These are phyloP conservation scores for Skeletonema potamos DNA, from an alignment of 108 stramenopile genomes.

Conservation along the genomic window DNA sequence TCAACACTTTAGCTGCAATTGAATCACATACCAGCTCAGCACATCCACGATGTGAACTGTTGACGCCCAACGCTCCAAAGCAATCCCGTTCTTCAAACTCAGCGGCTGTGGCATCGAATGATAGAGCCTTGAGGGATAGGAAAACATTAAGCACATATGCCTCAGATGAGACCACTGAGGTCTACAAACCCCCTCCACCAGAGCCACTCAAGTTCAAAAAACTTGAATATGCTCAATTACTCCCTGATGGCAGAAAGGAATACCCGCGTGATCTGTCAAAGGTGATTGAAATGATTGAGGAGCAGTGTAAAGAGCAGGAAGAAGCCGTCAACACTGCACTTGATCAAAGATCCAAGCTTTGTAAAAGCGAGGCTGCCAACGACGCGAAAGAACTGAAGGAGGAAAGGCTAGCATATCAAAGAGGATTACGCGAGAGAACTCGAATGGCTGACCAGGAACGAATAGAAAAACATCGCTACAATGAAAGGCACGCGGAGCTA, in stretches of 20 bases:
- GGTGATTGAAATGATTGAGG: constrained; percentile 27
- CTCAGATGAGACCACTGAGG: not conserved
- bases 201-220: constrained; percentile 15
- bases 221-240: constrained; percentile 26
- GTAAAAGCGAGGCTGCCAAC: constrained; percentile 24
- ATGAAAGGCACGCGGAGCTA: constrained; percentile 20
- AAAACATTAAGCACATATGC: not conserved
- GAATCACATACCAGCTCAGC: constrained; percentile 17
- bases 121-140: constrained; percentile 10
- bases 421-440: constrained; percentile 39
- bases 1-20: constrained; percentile 12
- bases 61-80: constrained; percentile 10
- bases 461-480: constrained; percentile 45
- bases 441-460: constrained; percentile 36
- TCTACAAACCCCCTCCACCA: not conserved
- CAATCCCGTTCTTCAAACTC: not conserved
- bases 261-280: constrained; percentile 30
- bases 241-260: constrained; percentile 35
- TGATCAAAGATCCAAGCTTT: constrained; percentile 34
- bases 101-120: not conserved
- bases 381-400: constrained; percentile 27
- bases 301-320: constrained; percentile 31
- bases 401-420: constrained; percentile 37
- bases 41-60: constrained; percentile 31
- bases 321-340: constrained; percentile 20